Conservation (phyloP, 495 filamentous ascomycete species). For the Pseudotulostoma volvatum region DNA sequence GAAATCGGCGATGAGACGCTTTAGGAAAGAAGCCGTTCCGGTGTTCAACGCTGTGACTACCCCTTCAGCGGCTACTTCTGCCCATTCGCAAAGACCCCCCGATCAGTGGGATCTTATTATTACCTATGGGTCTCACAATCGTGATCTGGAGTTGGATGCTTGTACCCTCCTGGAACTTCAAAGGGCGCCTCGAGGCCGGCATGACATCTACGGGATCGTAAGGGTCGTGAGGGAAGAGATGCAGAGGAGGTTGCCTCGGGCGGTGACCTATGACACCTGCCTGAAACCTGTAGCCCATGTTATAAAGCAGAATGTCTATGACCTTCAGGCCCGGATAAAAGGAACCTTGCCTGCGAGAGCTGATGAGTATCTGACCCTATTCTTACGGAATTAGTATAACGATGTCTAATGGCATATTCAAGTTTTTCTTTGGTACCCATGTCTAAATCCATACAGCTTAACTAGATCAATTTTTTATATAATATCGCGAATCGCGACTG, state of each 20-base stretch:
- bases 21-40: background rate
- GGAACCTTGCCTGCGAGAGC: too few relatives aligned
- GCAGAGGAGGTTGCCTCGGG: background rate
- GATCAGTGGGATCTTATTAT: background rate
- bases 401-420: too few relatives aligned
- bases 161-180: background rate
- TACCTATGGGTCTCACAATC: background rate
- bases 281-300: background rate
- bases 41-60: slow-evolving; percentile 8
- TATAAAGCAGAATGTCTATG: too few relatives aligned
- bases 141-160: background rate
- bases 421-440: too few relatives aligned
- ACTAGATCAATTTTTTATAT: too few relatives aligned
- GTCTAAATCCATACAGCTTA: too few relatives aligned
- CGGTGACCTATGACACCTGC: background rate
- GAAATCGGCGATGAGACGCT: background rate
- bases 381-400: too few relatives aligned
- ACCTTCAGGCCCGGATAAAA: too few relatives aligned
- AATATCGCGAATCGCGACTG: too few relatives aligned
- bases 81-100: slow-evolving; percentile 8
- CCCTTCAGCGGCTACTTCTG: slow-evolving; percentile 11
- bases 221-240: background rate
- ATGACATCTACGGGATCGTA: background rate
- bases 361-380: too few relatives aligned
- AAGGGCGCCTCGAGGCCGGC: background rate